Percentiles rank a stretch among this genome's conserved stretches.
Conservation (phyloP, 495 filamentous ascomycete species). For the Parathielavia hyrcaniae region DNA sequence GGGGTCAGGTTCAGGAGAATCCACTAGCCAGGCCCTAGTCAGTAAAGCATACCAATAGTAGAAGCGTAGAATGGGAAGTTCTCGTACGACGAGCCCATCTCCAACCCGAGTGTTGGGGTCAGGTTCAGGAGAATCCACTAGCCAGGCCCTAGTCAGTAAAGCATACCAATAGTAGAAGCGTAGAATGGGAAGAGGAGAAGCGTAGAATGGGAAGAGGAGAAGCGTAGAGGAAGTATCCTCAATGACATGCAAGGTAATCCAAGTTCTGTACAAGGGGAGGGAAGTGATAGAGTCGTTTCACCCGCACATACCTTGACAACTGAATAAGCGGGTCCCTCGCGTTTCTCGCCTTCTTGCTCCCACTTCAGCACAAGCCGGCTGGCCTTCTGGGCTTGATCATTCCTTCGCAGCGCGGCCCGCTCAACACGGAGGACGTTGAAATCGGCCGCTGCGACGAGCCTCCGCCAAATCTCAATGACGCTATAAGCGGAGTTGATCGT, state of each 20-base stretch:
- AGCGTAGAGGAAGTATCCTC: too few species aligned
- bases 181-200: too few species aligned
- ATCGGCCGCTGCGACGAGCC: too few species aligned
- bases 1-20: background rate
- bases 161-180: background rate
- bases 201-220: too few species aligned
- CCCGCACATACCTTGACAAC: background rate
- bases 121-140: slow-evolving; percentile 1
- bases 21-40: background rate
- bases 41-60: slow-evolving; percentile 2
- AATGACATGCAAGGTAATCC: too few species aligned
- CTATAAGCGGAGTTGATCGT: too few species aligned
- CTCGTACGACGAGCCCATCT: background rate
- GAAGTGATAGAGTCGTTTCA: background rate
- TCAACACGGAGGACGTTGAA: too few species aligned
- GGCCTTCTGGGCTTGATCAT: background rate
- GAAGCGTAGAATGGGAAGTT: too few species aligned
- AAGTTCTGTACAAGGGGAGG: too few species aligned
- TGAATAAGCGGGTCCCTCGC: slow-evolving; percentile 2
- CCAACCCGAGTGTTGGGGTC: background rate
- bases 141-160: slow-evolving; percentile 1
- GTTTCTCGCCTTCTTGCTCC: slow-evolving; percentile 5
- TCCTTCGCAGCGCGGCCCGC: too few species aligned
- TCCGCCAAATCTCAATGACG: too few species aligned
- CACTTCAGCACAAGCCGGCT: background rate